These are phyloP conservation scores for Ogataea pini DNA, from an alignment of 805 yeast genomes.

Conservation along the genomic window DNA sequence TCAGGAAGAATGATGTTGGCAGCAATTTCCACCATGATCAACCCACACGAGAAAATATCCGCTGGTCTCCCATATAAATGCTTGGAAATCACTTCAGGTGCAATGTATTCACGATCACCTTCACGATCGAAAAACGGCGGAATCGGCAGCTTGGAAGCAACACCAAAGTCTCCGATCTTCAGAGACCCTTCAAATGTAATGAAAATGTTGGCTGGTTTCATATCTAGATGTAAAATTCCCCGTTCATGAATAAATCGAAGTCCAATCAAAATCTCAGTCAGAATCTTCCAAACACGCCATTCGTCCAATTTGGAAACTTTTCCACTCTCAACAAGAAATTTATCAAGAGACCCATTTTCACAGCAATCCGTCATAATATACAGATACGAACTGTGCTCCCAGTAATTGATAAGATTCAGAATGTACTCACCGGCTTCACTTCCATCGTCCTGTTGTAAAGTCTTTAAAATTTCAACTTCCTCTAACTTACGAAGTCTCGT, in stretches of 20 bases:
- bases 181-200: slow-evolving; percentile 92
- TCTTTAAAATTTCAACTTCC: slow-evolving; percentile 71
- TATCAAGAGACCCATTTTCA: slow-evolving; percentile 85
- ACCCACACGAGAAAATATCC: slow-evolving; percentile 91
- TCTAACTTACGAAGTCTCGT: slow-evolving; percentile 64
- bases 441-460: slow-evolving; percentile 41
- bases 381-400: slow-evolving; percentile 75
- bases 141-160: slow-evolving; percentile 82
- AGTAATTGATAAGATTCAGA: slow-evolving; percentile 75
- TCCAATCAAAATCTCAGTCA: slow-evolving; percentile 81
- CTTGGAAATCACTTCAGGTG: slow-evolving; percentile 87
- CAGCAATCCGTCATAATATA: slow-evolving; percentile 95
- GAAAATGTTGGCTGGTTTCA: slow-evolving; percentile 94
- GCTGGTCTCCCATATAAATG: slow-evolving; percentile 89
- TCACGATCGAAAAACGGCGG: slow-evolving; percentile 80
- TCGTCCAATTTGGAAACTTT: slow-evolving; percentile 82
- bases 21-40: slow-evolving; percentile 92
- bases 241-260: slow-evolving; percentile 77
- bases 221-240: slow-evolving; percentile 78
- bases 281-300: slow-evolving; percentile 96
- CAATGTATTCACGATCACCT: slow-evolving; percentile 96
- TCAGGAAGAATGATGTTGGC: slow-evolving; percentile 94
- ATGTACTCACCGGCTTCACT: slow-evolving; percentile 57
- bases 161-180: slow-evolving; percentile 96
- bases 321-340: slow-evolving; percentile 76